Evolutionary conservation across 176 grass and related monocot genomes (phyloP).

Genomic region (Urochloa ruziziensis): DNA sequence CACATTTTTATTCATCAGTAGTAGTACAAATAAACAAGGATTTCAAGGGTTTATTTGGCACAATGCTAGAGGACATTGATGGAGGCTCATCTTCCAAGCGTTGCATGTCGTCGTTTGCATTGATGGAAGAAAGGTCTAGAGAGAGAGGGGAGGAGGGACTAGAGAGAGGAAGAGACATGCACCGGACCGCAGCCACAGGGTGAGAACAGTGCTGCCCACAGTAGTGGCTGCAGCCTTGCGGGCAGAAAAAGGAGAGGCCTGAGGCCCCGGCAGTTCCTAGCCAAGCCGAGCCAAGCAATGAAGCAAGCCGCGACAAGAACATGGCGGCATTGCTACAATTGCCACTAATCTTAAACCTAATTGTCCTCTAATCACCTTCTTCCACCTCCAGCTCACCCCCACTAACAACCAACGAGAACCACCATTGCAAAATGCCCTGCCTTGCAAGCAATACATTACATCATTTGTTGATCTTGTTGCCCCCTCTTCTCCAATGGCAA

Average conservation of each 20-base stretch:
- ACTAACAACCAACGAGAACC: background rate
- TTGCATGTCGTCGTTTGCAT: background rate
- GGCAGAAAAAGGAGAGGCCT: too few relatives aligned
- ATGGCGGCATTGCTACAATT: background rate
- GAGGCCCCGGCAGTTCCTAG: background rate
- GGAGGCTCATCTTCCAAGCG: background rate
- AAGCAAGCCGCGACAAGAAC: background rate
- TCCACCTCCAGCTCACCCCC: background rate
- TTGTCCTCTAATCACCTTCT: background rate
- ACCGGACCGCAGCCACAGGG: background rate
- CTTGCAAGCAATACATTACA: background rate
- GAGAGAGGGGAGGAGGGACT: background rate
- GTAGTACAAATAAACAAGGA: background rate
- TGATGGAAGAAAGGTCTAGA: conserved; percentile 3
- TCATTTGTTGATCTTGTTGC: background rate
- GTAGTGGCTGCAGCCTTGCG: background rate
- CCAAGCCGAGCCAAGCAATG: background rate
- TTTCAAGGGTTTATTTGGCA: background rate
- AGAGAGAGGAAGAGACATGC: background rate
- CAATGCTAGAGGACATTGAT: background rate
- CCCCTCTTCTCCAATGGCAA: background rate
- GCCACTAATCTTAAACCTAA: background rate
- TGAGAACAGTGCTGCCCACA: background rate
- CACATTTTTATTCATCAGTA: background rate
- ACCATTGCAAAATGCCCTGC: background rate